Percentiles rank a stretch among this genome's conserved stretches.
These are phyloP conservation scores for Golovinomyces cichoracearum DNA, from an alignment of 2,329 filamentous ascomycete species.

Conservation along the genomic window DNA sequence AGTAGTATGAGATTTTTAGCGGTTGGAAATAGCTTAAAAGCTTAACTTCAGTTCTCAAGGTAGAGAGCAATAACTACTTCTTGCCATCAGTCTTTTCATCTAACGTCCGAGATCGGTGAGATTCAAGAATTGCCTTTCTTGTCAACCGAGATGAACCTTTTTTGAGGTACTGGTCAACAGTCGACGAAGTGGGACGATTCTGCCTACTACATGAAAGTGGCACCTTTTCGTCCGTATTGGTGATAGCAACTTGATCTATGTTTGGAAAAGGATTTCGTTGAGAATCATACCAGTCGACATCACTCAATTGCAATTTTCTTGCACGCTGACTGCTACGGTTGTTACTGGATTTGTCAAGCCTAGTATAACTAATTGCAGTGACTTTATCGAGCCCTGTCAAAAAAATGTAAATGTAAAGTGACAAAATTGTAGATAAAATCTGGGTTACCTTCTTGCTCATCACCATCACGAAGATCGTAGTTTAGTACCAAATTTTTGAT, in stretches of 20 bases:
- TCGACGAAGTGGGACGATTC: background rate
- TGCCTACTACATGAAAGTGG: constrained; percentile 1
- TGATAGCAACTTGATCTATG: constrained; percentile 4
- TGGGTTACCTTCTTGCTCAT: constrained; percentile 51
- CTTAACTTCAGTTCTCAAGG: background rate
- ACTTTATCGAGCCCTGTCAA: constrained; percentile 30
- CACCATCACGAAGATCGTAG: constrained; percentile 70
- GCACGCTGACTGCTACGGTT: constrained; percentile 46
- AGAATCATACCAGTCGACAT: constrained; percentile 73
- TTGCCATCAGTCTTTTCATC: constrained; percentile 1
- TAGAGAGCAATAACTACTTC: constrained; percentile 5
- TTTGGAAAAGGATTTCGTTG: constrained; percentile 7
- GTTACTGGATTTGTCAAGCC: constrained; percentile 16
- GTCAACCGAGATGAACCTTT: constrained; percentile 5
- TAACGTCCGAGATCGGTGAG: constrained; percentile 6
- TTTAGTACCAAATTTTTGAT: constrained; percentile 97
- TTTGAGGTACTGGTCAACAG: constrained; percentile 3
- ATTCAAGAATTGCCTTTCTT: constrained; percentile 9
- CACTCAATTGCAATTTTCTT: constrained; percentile 77
- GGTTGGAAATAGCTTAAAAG: background rate
- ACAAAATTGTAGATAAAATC: constrained; percentile 19
- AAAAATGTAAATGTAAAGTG: constrained; percentile 24
- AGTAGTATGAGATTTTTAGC: constrained; percentile 1
- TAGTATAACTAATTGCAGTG: constrained; percentile 16
- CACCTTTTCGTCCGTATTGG: constrained; percentile 1